Base-by-base conservation (phyloP, 148 eudicot species). In the Arbutus unedo region DNA sequence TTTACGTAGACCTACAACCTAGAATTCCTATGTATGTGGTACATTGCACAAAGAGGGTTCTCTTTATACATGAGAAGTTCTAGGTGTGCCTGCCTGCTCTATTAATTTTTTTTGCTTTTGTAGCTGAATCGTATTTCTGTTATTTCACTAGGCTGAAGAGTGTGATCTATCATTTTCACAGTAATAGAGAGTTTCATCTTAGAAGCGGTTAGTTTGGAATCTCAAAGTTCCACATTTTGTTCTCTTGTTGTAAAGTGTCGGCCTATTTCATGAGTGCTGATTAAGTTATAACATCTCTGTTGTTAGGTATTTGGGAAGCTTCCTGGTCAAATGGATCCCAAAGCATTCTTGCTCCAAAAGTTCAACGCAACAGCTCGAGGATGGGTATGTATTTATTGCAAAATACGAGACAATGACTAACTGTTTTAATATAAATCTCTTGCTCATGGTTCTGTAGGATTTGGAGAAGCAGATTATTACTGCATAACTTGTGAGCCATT, bases 321-420 rank as follows among this genome's bases (percentile, higher is more conserved):
- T 76, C 95, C 97, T 57, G 98, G 97, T 83, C 97, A 94, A 91
- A 94, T 94, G 99, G 99, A 96, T 88, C 97, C 97, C 45, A 94
- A 93, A 93, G 99, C 97, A 71, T 96, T 94, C 82, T 83, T 96
- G 87, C 97, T 96, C 71, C 98, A 96, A 77, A 96, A 89, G 83
- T 94, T 94, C 86, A 96, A 96, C 82, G 86, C 85, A 38, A 88
- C 91, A 80, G 98, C 98, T 54, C 88, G 88, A 88, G 90, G 90
- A 84, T 88, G 92, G 86, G 98, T 96, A 85, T 53, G 92, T 85
- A 57, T 72, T 18, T 84, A 16, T 68, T 5, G 47, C 4, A 49
- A 75, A 21, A 47, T 31, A 31, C 1, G 38, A 31, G 38, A 31
- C 38, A 31, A 31, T 31, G 38, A 31, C 16, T 31, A 13, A 59